Percentiles rank a stretch among this genome's conserved stretches.
phyloP scores from a whole-genome alignment of 129 eudicot genomes.

The Artemisia argyi region DNA sequence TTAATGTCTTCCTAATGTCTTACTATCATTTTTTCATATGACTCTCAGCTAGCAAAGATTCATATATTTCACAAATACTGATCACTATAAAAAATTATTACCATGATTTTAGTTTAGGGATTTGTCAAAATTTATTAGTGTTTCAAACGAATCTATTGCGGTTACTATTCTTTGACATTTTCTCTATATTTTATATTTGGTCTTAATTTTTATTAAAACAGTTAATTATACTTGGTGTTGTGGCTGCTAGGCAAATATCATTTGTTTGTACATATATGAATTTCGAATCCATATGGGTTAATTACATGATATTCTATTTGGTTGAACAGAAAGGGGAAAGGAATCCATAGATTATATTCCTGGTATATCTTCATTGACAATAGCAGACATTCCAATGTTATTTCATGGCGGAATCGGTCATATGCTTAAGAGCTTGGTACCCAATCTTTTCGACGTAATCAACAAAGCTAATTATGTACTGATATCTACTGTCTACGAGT shows the following conservation, averaged over 20 bases:
- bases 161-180: too few relatives aligned
- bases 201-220: too few relatives aligned
- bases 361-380: slow-evolving; percentile 44
- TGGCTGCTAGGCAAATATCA: too few relatives aligned
- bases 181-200: too few relatives aligned
- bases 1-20: too few relatives aligned
- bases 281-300: background rate
- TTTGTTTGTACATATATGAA: too few relatives aligned
- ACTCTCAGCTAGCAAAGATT: background rate
- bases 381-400: slow-evolving; percentile 50
- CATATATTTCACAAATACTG: too few relatives aligned
- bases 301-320: background rate
- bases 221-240: too few relatives aligned
- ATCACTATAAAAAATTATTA: too few relatives aligned
- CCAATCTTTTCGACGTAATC: slow-evolving; percentile 3
- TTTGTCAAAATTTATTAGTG: too few relatives aligned
- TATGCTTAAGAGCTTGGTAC: background rate
- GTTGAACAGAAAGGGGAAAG: slow-evolving; percentile 36
- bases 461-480: slow-evolving; percentile 45
- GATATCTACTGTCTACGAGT: slow-evolving; percentile 44
- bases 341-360: slow-evolving; percentile 54
- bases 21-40: background rate
- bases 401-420: slow-evolving; percentile 22
- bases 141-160: too few relatives aligned
- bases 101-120: too few relatives aligned